These are phyloP conservation scores for Puccinia brachypodii DNA, from an alignment of 1,284 basidiomycete species.

Conservation along the genomic window DNA sequence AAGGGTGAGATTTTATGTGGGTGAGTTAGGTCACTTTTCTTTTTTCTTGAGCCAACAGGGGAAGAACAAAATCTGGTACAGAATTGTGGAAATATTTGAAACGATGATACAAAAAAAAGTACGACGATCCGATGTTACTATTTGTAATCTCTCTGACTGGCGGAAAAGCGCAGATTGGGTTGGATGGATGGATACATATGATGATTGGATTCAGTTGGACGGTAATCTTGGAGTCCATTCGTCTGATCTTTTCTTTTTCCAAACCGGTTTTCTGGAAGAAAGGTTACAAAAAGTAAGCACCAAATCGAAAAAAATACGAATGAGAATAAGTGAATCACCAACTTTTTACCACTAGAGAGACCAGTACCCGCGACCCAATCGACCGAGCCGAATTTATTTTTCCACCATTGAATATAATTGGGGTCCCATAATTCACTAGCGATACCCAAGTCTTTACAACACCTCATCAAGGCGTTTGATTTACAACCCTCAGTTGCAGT, in stretches of 20 bases:
- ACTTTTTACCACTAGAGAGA: slow-evolving; percentile 30
- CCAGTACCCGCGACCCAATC: slow-evolving; percentile 21
- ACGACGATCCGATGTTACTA: too few species aligned
- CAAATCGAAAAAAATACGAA: not conserved
- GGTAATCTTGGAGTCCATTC: slow-evolving; percentile 30
- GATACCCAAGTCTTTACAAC: slow-evolving; percentile 94
- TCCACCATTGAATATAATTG: slow-evolving; percentile 49
- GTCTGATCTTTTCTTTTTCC: slow-evolving; percentile 42
- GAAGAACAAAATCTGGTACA: too few species aligned
- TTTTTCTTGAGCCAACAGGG: too few species aligned
- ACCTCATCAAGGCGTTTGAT: slow-evolving; percentile 95
- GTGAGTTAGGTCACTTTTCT: too few species aligned
- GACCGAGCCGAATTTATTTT: slow-evolving; percentile 40
- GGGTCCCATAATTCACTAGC: slow-evolving; percentile 87
- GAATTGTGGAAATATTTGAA: too few species aligned
- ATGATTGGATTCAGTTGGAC: not conserved
- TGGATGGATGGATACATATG: not conserved
- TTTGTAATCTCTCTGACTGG: too few species aligned
- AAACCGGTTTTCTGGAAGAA: slow-evolving; percentile 3
- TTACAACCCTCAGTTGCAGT: slow-evolving; percentile 95
- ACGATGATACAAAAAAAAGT: too few species aligned
- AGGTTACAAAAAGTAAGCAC: not conserved
- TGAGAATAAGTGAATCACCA: not conserved
- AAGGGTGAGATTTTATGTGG: too few species aligned
- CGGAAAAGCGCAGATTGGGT: too few species aligned